Base-by-base conservation (phyloP, 257 asterid genomes). In the Pogostemon cablin region DNA sequence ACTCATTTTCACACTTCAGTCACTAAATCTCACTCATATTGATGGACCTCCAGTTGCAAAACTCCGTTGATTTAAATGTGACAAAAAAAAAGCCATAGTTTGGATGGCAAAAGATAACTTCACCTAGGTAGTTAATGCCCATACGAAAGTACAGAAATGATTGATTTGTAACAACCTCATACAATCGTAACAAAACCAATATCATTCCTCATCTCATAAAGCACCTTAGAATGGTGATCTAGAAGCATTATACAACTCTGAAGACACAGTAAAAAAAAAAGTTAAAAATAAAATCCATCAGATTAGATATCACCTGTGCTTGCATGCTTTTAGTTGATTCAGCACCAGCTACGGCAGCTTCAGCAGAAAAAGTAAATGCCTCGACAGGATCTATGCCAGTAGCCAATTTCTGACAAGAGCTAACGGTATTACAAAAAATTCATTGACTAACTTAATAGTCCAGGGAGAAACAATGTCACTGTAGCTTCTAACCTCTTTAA, bases 341-440 rank as follows among this genome's bases (percentile, higher is more conserved):
- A 6, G 98, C 98, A 60, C 97, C 98, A 56, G 87, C 81, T 46
- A 76, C 77, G 6, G 93, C 98, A 58, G 96, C 96, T 81, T 93
- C 95, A 81, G 98, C 93, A 69, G 98, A 93, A 4, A 80, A 58
- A 42, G 76, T 82, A 62, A 93, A 93, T 25, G 96, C 92, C 72
- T 78, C 84, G 38, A 84, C 68, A n/a, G 97, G 96, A 83, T 89
- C 85, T 9, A 77, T 88, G 65, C 96, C 98, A 77, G 88, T 85
- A 49, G 81, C 79, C 84, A 93, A 81, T 79, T 81, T 91, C 98
- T 93, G 89, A 62, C 4, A 53, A 34, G 64, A 80, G 54, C 63
- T 55, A 55, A 37, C 35, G 10, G 12, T 3, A 32, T 62, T 10
- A 42, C 57, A 53, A 54, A 68, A 6, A 76, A 32, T 52, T 59